These are phyloP conservation scores for Haplosporangium sp. DNA, from an alignment of 371 early-diverging fungal species.

Conservation along the genomic window DNA sequence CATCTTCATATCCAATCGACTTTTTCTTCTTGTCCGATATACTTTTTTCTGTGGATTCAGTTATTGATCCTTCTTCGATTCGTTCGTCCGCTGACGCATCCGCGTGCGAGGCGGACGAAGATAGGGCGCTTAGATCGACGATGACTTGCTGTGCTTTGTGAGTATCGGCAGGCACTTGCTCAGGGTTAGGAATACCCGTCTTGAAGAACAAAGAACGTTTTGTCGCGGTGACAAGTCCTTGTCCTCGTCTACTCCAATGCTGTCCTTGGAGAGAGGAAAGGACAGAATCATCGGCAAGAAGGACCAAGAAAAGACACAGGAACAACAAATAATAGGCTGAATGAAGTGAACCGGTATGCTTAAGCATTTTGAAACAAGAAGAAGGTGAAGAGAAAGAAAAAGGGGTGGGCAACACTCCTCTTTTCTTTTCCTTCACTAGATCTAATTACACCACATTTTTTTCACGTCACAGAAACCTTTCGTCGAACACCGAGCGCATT, in stretches of 20 bases:
- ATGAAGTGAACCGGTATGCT: too few relatives aligned
- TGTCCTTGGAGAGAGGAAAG: neutral
- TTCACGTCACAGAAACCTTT: too few relatives aligned
- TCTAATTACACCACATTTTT: too few relatives aligned
- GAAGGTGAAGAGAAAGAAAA: too few relatives aligned
- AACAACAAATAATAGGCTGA: too few relatives aligned
- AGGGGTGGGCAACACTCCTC: too few relatives aligned
- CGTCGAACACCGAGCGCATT: too few relatives aligned
- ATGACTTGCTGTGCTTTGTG: conserved; percentile 1
- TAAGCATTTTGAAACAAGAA: too few relatives aligned
- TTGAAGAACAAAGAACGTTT: neutral
- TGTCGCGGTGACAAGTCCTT: neutral
- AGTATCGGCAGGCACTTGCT: neutral
- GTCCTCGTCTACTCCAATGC: too few relatives aligned
- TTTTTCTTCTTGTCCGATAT: neutral
- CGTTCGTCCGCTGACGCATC: neutral
- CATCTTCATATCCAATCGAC: conserved; percentile 15
- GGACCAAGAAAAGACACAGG: neutral
- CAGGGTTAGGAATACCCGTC: neutral
- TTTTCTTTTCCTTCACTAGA: too few relatives aligned
- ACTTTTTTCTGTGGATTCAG: too few relatives aligned
- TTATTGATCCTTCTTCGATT: neutral
- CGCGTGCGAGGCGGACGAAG: neutral
- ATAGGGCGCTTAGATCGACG: neutral
- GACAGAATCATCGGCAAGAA: neutral